Base-by-base conservation (phyloP, 2,329 filamentous ascomycete genomes). In the Talaromyces albobiverticillius region DNA sequence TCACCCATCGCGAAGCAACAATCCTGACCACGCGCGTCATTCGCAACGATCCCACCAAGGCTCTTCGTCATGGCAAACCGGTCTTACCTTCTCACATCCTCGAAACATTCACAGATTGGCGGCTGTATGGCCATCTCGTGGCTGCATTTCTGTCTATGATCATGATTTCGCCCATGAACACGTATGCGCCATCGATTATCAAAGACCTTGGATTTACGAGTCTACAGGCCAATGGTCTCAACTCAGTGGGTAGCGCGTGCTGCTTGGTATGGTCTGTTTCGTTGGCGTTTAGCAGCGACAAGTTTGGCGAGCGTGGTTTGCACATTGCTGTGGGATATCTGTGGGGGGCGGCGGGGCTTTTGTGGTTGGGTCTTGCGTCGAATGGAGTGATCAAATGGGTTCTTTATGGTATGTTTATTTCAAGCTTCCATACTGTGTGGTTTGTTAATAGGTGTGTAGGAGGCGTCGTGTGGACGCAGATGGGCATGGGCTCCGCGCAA, bases 111-210 rank as follows among this genome's bases (percentile, higher is more conserved):
- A 29, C 41, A 23, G 52, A 54, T 9, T 54, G 52, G 52, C 31
- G 52, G 16, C 25, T 58, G 18, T 56, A 56, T 8, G 54, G 54
- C 14, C 54, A 56, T 53, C n/a, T 56, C 4, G 36, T 56, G 11
- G 54, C 49, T 31, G 49, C 54, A 8, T 41, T 56, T 34, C 42
- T 56, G 20, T 56, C 54, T 7, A 56, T 56, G 54, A 20, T 56
- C 3, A 56, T 56, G 54, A 53, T 56, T 31, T 36, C 54, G 5
- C 54, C 57, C 9, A 59, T 59, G 42, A 59, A 80, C 60, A 77
- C 79, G 0, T 80, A 82, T 58, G 71, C 76, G 0, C 79, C 79
- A 0, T 74, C 77, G 2, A 77, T 82, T 13, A 75, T 82, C 41
- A 71, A 62, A 29, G 72, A 71, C 31, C 80, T 82, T 55, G 79